Conservation (phyloP, 176 grass and related monocot species). For the Echinochloa phyllopogon region DNA sequence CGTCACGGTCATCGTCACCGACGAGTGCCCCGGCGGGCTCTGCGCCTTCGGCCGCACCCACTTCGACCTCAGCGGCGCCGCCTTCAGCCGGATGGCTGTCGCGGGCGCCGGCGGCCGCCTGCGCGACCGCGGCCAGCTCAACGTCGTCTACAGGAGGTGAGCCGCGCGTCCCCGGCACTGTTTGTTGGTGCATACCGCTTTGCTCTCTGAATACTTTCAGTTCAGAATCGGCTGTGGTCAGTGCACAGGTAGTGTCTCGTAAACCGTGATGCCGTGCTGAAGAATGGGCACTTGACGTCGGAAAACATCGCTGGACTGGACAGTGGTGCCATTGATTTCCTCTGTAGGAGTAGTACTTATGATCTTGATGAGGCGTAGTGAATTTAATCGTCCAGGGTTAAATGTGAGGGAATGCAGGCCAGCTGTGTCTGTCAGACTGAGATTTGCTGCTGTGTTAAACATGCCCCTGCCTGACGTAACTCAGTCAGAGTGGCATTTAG, state of each 20-base stretch:
- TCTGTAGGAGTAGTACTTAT: not conserved
- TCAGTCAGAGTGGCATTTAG: conserved; percentile 21
- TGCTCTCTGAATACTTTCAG: not conserved
- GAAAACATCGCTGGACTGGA: not conserved
- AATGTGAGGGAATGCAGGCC: conserved; percentile 12
- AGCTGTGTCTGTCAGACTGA: conserved; percentile 35
- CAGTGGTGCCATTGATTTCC: not conserved
- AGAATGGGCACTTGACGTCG: not conserved
- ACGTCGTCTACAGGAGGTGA: conserved; percentile 77
- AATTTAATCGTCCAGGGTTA: conserved; percentile 29
- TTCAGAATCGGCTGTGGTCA: not conserved
- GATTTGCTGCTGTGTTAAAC: conserved; percentile 33
- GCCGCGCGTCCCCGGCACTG: not conserved
- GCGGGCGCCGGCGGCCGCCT: conserved; percentile 60
- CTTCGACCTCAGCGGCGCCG: conserved; percentile 98
- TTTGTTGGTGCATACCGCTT: not conserved
- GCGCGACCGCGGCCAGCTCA: conserved; percentile 75
- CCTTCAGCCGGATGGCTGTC: conserved; percentile 87
- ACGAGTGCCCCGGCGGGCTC: conserved; percentile 88
- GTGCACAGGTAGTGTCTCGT: not conserved
- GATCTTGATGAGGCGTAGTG: not conserved
- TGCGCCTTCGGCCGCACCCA: conserved; percentile 71
- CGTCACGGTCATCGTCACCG: conserved; percentile 91
- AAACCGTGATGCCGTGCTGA: not conserved
- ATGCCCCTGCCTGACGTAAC: conserved; percentile 24